These are phyloP conservation scores for Phytophthora brassicae DNA, from an alignment of 352 stramenopile species.

Conservation along the genomic window DNA sequence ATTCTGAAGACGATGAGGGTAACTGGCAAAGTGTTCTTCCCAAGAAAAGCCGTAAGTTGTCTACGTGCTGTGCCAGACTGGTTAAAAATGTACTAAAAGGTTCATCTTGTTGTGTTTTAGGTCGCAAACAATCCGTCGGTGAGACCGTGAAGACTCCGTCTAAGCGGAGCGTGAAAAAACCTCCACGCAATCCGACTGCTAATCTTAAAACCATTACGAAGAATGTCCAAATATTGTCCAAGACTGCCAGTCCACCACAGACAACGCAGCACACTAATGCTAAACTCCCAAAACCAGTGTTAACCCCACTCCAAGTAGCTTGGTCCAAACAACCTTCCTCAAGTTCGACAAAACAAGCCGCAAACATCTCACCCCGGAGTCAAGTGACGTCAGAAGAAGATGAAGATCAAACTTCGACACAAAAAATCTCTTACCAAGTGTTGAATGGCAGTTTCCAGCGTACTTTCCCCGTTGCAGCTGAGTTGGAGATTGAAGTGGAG, in stretches of 20 bases:
- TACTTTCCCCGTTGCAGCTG: slow-evolving; percentile 68
- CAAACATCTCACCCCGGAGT: slow-evolving; percentile 12
- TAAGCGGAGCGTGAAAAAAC: slow-evolving; percentile 4
- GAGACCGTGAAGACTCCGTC: slow-evolving; percentile 6
- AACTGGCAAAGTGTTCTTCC: slow-evolving; percentile 28
- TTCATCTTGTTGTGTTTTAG: slow-evolving; percentile 22
- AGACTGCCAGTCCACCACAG: neutral
- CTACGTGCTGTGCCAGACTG: no score
- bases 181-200: neutral
- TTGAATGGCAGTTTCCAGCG: slow-evolving; percentile 60
- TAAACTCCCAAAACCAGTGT: neutral
- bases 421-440: slow-evolving; percentile 42
- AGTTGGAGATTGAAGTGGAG: slow-evolving; percentile 75
- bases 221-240: neutral
- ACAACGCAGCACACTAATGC: neutral
- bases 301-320: neutral
- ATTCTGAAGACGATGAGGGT: slow-evolving; percentile 12
- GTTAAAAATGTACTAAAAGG: slow-evolving; percentile 2
- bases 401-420: slow-evolving; percentile 8
- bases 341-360: neutral
- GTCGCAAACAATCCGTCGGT: slow-evolving; percentile 22
- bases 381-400: slow-evolving; percentile 23
- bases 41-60: slow-evolving; percentile 38
- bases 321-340: slow-evolving; percentile 14
- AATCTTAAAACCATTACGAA: slow-evolving; percentile 10